These are phyloP conservation scores for Phytophthora uliginosa DNA, from an alignment of 352 stramenopile species.

Conservation along the genomic window DNA sequence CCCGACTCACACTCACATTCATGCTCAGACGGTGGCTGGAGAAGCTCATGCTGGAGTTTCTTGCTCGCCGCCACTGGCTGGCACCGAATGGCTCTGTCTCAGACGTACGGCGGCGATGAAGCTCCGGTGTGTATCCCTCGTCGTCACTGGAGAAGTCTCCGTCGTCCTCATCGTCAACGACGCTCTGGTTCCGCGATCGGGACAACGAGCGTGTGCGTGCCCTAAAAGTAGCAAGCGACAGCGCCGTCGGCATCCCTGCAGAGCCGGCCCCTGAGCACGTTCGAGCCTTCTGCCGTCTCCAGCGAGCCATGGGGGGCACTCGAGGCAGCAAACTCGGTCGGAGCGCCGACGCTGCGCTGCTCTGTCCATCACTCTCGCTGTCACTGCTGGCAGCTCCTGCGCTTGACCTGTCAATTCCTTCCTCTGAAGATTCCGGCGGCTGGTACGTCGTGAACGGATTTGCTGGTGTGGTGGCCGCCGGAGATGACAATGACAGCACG, in stretches of 20 bases:
- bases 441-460: conserved; percentile 29
- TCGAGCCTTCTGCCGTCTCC: conserved; percentile 49
- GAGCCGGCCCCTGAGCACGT: conserved; percentile 49
- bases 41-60: conserved; percentile 39
- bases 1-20: conserved; percentile 35
- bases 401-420: not conserved
- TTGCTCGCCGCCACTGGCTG: conserved; percentile 38
- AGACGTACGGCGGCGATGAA: conserved; percentile 24
- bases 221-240: conserved; percentile 44
- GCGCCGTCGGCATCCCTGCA: conserved; percentile 33
- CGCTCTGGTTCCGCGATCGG: conserved; percentile 28
- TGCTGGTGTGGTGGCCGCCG: not conserved
- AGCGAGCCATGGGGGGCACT: conserved; percentile 29
- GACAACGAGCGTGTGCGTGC: conserved; percentile 46
- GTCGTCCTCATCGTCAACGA: conserved; percentile 40
- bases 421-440: conserved; percentile 9
- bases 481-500: conserved; percentile 22
- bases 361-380: conserved; percentile 21
- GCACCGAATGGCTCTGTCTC: conserved; percentile 24
- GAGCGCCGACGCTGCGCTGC: not conserved
- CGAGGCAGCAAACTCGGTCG: conserved; percentile 30
- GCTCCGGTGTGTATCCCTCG: conserved; percentile 51
- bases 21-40: conserved; percentile 44
- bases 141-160: conserved; percentile 75
- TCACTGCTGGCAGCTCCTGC: conserved; percentile 20